Evolutionary conservation across 2,329 filamentous ascomycete species (phyloP).

Genomic region (Myriosclerotinia curreyana): DNA sequence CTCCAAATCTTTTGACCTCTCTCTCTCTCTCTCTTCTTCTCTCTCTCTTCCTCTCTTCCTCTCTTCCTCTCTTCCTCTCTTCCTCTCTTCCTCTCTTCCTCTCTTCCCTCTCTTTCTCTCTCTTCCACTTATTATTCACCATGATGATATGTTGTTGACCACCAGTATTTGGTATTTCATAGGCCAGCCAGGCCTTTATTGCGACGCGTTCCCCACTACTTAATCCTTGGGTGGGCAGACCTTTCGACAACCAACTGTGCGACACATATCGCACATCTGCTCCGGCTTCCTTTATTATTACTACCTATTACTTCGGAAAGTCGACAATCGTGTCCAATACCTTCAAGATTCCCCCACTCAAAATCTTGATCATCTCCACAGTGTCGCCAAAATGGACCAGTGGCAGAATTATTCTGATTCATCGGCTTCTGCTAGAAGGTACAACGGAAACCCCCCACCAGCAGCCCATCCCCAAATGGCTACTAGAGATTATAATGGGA

Average conservation of each 20-base stretch:
- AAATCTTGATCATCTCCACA: constrained; percentile 26
- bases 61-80: too few species aligned
- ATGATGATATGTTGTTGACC: too few species aligned
- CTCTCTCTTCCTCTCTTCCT: too few species aligned
- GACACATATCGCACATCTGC: constrained; percentile 12
- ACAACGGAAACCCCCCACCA: constrained; percentile 52
- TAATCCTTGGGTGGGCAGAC: too few species aligned
- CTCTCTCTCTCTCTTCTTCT: too few species aligned
- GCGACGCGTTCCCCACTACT: too few species aligned
- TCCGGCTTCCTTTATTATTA: not conserved
- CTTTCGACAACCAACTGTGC: constrained; percentile 17
- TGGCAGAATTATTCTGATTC: constrained; percentile 69
- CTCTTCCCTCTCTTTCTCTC: too few species aligned
- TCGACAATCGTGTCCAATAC: constrained; percentile 19
- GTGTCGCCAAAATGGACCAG: constrained; percentile 52
- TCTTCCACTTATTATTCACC: too few species aligned
- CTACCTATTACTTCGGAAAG: constrained; percentile 18
- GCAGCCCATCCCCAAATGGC: constrained; percentile 46
- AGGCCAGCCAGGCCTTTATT: too few species aligned
- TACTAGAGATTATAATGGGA: constrained; percentile 46
- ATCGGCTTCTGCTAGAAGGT: constrained; percentile 60
- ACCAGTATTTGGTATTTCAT: too few species aligned
- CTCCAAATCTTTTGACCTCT: too few species aligned
- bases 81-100: too few species aligned
- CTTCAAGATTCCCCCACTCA: constrained; percentile 27